Conservation (phyloP, 495 filamentous ascomycete species). For the Aspergillus campestris region DNA sequence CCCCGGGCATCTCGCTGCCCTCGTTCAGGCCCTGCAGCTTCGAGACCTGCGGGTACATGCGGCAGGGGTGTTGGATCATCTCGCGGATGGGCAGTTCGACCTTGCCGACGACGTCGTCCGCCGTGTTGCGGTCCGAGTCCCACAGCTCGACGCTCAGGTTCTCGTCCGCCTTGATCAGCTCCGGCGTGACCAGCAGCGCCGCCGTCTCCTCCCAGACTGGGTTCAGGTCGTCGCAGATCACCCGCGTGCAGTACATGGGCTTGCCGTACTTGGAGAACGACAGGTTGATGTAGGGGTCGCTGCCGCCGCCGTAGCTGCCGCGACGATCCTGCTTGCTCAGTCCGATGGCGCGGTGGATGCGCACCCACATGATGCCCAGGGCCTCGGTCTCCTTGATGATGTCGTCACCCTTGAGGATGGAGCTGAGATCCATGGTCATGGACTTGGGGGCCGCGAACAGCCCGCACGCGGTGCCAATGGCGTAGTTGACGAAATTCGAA, state of each 20-base stretch:
- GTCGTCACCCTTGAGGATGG: constrained; percentile 81
- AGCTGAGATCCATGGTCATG: constrained; percentile 83
- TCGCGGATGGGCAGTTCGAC: constrained; percentile 88
- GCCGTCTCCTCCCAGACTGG: constrained; percentile 87
- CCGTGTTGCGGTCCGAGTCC: constrained; percentile 83
- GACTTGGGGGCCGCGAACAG: constrained; percentile 97
- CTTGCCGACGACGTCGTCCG: constrained; percentile 91
- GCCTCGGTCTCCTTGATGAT: constrained; percentile 83
- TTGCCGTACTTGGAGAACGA: constrained; percentile 86
- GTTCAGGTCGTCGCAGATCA: constrained; percentile 91
- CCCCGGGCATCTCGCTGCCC: constrained; percentile 82
- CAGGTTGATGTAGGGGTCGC: constrained; percentile 80
- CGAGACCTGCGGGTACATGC: constrained; percentile 88
- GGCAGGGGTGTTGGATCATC: constrained; percentile 85
- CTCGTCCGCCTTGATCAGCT: constrained; percentile 87
- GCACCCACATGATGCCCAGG: constrained; percentile 80
- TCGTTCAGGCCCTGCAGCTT: constrained; percentile 72
- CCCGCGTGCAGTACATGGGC: constrained; percentile 93
- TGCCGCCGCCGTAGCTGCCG: constrained; percentile 79
- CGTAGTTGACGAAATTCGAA: constrained; percentile 93
- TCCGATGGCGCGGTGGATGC: constrained; percentile 78
- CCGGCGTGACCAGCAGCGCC: constrained; percentile 76
- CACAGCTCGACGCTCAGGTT: constrained; percentile 89
- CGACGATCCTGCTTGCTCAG: constrained; percentile 86
- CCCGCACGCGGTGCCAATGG: constrained; percentile 75